Evolutionary conservation across 768 basidiomycete genomes (phyloP), one percentile per base, ranked within the genome.

Genomic region (Suillus occidentalis): DNA sequence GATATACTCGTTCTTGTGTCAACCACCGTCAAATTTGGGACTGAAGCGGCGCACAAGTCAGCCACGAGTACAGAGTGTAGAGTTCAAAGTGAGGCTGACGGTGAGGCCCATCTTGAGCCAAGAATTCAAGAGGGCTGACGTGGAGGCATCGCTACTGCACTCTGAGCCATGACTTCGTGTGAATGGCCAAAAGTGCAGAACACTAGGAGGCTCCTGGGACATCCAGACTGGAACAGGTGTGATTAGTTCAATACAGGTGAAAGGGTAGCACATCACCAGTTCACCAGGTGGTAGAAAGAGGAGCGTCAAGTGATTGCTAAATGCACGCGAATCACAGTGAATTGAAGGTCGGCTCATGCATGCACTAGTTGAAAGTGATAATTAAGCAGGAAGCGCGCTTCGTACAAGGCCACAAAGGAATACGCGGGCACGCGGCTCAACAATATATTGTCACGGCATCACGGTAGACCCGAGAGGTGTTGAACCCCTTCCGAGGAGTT

Each of bases 41-140:
- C 25, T 52, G 10, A 18, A 25, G 36, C n/a, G 28, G n/a, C 2
- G 31, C 39, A 43, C 34, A 31, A 31, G 55, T 36, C 57, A 45
- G 63, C 63, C 59, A 22, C 63, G 36, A 61, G 63, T 18, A 63
- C n/a, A 25, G 28, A 52, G 25, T 8, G 25, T 25, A 52, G 3
- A 14, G 20, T 37, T 57, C 3, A 14, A 14, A 13, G 13, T 57
- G n/a, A 7, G 36, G n/a, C 34, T 37, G 34, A 28, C 25, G 22
- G 47, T 10, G 31, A 1, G 28, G 28, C 28, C 3, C 28, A 28
- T 28, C 31, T 31, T 31, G 31, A 31, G 31, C 31, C 31, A 31
- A 3, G 31, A 31, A 31, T 31, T 31, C 31, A 31, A 31, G 31
- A 31, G 31, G 31, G 28, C 3, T 14, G 25, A 52, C 16, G 4